Base-by-base conservation (phyloP, 1,284 basidiomycete species). In the Leccinum ponderosum region DNA sequence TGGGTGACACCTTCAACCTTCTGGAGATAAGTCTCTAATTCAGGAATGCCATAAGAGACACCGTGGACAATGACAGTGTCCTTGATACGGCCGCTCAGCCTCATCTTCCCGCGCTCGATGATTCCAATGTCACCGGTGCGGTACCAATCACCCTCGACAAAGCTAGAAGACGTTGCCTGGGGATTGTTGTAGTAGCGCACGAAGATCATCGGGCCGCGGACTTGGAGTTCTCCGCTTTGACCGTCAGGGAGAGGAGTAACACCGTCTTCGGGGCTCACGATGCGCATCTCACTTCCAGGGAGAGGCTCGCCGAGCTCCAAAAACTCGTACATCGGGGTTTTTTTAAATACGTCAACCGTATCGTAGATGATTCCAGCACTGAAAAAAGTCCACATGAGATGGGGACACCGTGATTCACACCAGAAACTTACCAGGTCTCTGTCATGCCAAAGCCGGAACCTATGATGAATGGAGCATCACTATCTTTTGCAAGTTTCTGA, bases 91-190 rank as follows among this genome's bases (percentile, higher is more conserved):
- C 25, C 25, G 25, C 1, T 25, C 25, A 25, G 5, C 25, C 25
- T 25, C 25, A 25, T 25, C 25, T 25, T 73, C 4, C 78, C 78
- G 6, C 73, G 68, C n/a, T 71, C 64, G 55, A 79, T 74, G 52
- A 80, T 70, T 11, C 73, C 80, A 1, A 73, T 61, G 57, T 80
- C 79, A 6, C 80, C 80, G 4, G 78, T 80, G 48, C 76, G 74
- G 65, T 78, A 80, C 79, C 79, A 81, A 20, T 77, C 72, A 25
- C 76, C 79, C 29, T 73, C 73, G 48, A 80, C 75, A 29, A 78
- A 76, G 57, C 75, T 72, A n/a, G 71, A 25, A 25, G 25, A 25
- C 25, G 25, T 25, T 25, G 25, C 25, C 25, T 25, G 25, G 25
- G 25, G 25, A 6, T 27, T 27, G 25, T 27, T 27, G 25, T 27